These are phyloP conservation scores for Triticum urartu DNA, from an alignment of 176 grass and related monocot genomes.

Conservation along the genomic window DNA sequence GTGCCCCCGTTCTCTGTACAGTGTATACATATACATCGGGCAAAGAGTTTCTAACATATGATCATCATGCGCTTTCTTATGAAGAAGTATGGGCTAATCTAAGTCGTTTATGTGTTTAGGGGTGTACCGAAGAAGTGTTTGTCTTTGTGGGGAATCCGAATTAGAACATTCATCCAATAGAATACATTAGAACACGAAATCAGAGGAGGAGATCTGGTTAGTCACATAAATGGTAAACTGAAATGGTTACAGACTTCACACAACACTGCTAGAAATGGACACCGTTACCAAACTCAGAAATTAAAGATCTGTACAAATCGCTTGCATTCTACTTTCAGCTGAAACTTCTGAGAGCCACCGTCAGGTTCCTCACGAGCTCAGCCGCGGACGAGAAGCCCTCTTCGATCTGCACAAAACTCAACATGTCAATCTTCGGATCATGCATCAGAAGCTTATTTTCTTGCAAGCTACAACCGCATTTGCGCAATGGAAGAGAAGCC, in stretches of 20 bases:
- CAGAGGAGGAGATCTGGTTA: not conserved
- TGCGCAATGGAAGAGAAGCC: not conserved
- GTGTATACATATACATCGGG: too few species aligned
- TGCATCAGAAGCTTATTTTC: not conserved
- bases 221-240: not conserved
- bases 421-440: not conserved
- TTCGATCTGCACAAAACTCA: constrained; percentile 50
- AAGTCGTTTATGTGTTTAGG: too few species aligned
- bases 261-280: not conserved
- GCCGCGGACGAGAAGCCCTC: constrained; percentile 52
- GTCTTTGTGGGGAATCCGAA: too few species aligned
- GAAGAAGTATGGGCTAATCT: too few species aligned
- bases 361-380: constrained; percentile 65
- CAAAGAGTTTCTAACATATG: too few species aligned
- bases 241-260: not conserved
- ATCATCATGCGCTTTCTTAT: too few species aligned
- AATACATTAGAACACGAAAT: not conserved
- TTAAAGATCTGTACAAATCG: not conserved
- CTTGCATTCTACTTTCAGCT: constrained; percentile 25
- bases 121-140: too few species aligned
- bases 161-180: not conserved
- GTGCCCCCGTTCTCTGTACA: too few species aligned
- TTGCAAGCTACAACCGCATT: not conserved
- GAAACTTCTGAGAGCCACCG: constrained; percentile 39
- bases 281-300: not conserved